These are phyloP conservation scores for Scenedesmus sp. DNA, from an alignment of 163 green algal species.

Conservation along the genomic window DNA sequence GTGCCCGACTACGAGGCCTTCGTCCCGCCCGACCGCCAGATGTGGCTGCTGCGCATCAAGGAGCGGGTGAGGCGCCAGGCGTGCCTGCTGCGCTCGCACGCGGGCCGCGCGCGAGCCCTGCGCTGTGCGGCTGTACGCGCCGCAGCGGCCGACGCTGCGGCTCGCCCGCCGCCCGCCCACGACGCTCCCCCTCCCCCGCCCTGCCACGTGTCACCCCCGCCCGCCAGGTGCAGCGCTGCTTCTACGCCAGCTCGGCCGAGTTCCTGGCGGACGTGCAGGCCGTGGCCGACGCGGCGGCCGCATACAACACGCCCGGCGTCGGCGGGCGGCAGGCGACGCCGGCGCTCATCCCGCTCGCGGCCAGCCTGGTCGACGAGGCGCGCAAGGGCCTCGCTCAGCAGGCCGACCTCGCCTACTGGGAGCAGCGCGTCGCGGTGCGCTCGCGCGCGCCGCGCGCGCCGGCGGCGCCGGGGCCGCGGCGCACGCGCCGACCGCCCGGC, in stretches of 20 bases:
- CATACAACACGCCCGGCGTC: constrained; percentile 39
- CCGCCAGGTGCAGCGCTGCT: background rate
- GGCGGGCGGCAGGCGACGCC: background rate
- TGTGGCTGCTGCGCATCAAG: constrained; percentile 49
- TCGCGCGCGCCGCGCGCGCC: background rate
- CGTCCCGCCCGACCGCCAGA: constrained; percentile 40
- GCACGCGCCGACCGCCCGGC: background rate
- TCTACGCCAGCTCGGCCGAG: constrained; percentile 20
- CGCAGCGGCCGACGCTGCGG: background rate
- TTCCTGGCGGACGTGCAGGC: constrained; percentile 39
- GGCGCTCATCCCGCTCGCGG: background rate
- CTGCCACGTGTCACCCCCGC: background rate
- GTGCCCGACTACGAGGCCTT: constrained; percentile 35
- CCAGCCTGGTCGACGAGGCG: background rate
- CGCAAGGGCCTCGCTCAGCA: background rate
- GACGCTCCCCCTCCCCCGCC: too few species aligned
- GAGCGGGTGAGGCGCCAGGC: constrained; percentile 1
- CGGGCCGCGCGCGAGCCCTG: too few species aligned
- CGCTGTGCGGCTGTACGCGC: background rate
- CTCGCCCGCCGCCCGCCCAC: background rate
- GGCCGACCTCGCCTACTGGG: background rate
- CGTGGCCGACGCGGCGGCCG: background rate
- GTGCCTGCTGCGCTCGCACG: too few species aligned
- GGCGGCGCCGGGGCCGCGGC: background rate
- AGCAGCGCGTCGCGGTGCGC: constrained; percentile 2